Evolutionary conservation across 352 stramenopile genomes (phyloP), one percentile per base, ranked within the genome.

Genomic region (Ophiocytium majus): DNA sequence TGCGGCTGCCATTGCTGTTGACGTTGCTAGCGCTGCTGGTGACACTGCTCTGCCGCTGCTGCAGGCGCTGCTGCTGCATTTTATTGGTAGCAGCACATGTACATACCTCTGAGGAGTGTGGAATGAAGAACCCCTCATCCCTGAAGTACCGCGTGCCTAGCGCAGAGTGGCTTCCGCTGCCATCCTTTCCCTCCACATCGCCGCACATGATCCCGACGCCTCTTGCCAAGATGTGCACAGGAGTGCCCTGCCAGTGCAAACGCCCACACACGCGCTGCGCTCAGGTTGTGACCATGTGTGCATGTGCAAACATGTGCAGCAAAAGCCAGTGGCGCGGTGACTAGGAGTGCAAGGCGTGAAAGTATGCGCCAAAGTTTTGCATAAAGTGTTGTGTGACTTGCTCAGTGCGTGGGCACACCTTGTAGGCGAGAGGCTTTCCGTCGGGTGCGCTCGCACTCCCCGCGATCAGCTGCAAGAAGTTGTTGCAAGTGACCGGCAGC

Each of bases 81-180:
- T n/a, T n/a, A n/a, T n/a, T n/a, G n/a, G n/a, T n/a, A n/a, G n/a
- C n/a, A n/a, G n/a, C n/a, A n/a, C n/a, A n/a, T n/a, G n/a, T n/a
- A n/a, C n/a, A n/a, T 5, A 81, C 76, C 57, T 83, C 63, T 0
- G 33, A 85, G 37, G 84, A 84, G 79, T 90, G 86, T 28, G 86
- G 86, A 34, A 89, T 87, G 78, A 88, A 82, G 64, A 89, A 90
- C n/a, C 74, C 86, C 85, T 90, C 86, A 50, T 90, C 86, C 0
- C 63, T 50, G 80, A 90, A 89, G 80, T 79, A 90, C 9, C 83
- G 83, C 43, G 71, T 74, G 28, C 74, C 81, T 79, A 90, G 82
- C 1, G 81, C 84, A 9, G 83, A 89, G 82, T 89, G 86, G 35
- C 84, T 88, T 50, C 74, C n/a, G 17, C 33, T 79, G 19, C 84